These are phyloP conservation scores for Corinectria fuckeliana DNA, from an alignment of 2,329 filamentous ascomycete genomes.

Conservation along the genomic window DNA sequence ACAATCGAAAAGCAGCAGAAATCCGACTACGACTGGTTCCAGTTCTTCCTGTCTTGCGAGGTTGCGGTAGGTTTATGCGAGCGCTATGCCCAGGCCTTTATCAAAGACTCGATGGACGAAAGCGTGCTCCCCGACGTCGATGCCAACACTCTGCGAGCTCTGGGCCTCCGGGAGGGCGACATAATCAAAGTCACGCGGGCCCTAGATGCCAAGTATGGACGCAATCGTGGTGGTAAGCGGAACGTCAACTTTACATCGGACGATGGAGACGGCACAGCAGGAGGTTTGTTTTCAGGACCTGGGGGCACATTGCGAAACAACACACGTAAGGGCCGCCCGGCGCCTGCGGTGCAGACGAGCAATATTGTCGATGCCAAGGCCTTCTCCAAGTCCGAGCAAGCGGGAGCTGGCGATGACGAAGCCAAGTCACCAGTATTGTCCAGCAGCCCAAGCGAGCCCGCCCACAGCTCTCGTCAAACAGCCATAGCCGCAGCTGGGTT, in stretches of 20 bases:
- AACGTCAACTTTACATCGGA: constrained; percentile 23
- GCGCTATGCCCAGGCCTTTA: constrained; percentile 88
- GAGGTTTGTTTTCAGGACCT: constrained; percentile 88
- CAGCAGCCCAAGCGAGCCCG: constrained; percentile 41
- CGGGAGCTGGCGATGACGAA: constrained; percentile 29
- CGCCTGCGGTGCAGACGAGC: constrained; percentile 83
- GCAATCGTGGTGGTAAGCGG: constrained; percentile 55
- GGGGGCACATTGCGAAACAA: constrained; percentile 94
- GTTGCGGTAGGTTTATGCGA: constrained; percentile 93
- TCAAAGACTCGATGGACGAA: constrained; percentile 94
- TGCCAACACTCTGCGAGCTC: constrained; percentile 77
- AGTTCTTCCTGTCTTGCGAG: constrained; percentile 94
- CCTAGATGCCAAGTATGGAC: constrained; percentile 80
- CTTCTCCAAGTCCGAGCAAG: constrained; percentile 67
- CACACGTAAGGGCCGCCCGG: constrained; percentile 87
- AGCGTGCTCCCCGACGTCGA: constrained; percentile 91
- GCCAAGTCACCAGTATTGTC: constrained; percentile 30
- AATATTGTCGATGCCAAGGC: constrained; percentile 89
- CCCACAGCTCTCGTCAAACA: constrained; percentile 34
- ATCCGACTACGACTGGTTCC: constrained; percentile 96
- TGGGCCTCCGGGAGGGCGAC: constrained; percentile 95
- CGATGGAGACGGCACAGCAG: constrained; percentile 63
- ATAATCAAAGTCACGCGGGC: constrained; percentile 94
- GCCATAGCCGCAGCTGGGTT: constrained; percentile 68
- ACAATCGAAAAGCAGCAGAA: constrained; percentile 66